These are phyloP conservation scores for Plenodomus biglobosus DNA, from an alignment of 2,329 filamentous ascomycete species.

Conservation along the genomic window DNA sequence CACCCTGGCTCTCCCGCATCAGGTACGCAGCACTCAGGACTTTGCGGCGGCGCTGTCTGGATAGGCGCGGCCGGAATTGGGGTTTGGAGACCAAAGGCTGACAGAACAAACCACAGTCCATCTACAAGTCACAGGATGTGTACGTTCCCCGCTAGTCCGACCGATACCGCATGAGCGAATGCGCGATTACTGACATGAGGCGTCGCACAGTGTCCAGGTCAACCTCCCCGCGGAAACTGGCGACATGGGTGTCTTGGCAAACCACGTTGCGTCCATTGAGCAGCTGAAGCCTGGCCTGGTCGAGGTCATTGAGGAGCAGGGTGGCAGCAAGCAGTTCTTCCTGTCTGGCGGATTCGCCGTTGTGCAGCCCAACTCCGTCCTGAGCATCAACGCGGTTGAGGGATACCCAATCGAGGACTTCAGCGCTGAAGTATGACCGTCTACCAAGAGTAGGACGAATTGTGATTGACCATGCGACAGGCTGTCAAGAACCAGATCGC, in stretches of 20 bases:
- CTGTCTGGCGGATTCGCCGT: slow-evolving; percentile 95
- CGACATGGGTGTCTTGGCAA: slow-evolving; percentile 99
- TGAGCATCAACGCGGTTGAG: slow-evolving; percentile 99
- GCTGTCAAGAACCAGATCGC: slow-evolving; percentile 85
- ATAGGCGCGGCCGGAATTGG: slow-evolving; percentile 2
- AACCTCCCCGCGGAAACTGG: slow-evolving; percentile 98
- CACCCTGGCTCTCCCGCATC: slow-evolving; percentile 94
- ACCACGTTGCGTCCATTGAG: slow-evolving; percentile 98
- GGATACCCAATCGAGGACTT: slow-evolving; percentile 94
- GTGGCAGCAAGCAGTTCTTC: slow-evolving; percentile 95
- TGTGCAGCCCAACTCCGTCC: slow-evolving; percentile 88
- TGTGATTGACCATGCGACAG: slow-evolving; percentile 40
- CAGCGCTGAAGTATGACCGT: slow-evolving; percentile 68
- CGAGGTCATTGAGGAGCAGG: slow-evolving; percentile 92
- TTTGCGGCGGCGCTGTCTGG: slow-evolving; percentile 2
- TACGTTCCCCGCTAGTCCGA: slow-evolving; percentile 52
- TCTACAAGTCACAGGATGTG: slow-evolving; percentile 72
- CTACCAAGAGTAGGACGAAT: not conserved
- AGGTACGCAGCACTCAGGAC: slow-evolving; percentile 66
- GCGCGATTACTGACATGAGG: slow-evolving; percentile 34
- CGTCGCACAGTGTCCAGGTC: slow-evolving; percentile 77
- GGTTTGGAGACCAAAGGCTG: slow-evolving; percentile 19
- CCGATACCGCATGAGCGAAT: slow-evolving; percentile 22
- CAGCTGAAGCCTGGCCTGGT: slow-evolving; percentile 96
- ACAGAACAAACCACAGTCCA: slow-evolving; percentile 53